Base-by-base conservation (phyloP, 257 asterid species). In the Przewalskia tangutica region DNA sequence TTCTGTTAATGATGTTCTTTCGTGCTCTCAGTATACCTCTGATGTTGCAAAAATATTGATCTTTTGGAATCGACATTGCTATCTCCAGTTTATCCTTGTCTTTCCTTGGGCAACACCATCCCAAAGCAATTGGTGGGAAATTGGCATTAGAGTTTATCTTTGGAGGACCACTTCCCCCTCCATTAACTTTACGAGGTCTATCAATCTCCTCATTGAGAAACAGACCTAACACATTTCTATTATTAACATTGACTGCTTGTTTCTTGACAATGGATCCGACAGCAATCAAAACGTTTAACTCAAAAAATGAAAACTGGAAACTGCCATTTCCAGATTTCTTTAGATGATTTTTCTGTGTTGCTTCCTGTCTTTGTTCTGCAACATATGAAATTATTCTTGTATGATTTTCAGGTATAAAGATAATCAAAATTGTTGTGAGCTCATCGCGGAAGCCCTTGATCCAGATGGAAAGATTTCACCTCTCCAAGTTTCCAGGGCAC, bases 401-500 rank as follows among this genome's bases (percentile, higher is more conserved):
- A 32, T 65, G 78, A 50, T 48, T 85, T 76, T 68, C 82, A 92
- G 98, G 88, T 92, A 88, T 79, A 89, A 90, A 86, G 93, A 90
- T 60, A 71, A 88, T 83, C 86, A 84, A 63, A 87, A 91, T 66
- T 94, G 96, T 84, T 82, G 87, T 81, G 84, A 86, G 84, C 91
- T 92, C 84, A 90, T 94, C 62, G 89, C 92, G 66, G 88, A 83
- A 83, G 91, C 89, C 90, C 93, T 94, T 59, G 91, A 89, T 83
- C 86, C 85, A 81, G 87, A 88, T 87, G 91, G 90, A 84, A 85
- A 68, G 77, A 86, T 92, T 81, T 87, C 93, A 79, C 83, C 85
- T 58, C 27, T 83, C 86, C 92, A 87, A 86, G 85, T 93, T 86
- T 85, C 90, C 79, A 86, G 83, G 85, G 71, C 82, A 40, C 91